Evolutionary conservation across 495 filamentous ascomycete species (phyloP).

Genomic region (Daldinia decipiens): DNA sequence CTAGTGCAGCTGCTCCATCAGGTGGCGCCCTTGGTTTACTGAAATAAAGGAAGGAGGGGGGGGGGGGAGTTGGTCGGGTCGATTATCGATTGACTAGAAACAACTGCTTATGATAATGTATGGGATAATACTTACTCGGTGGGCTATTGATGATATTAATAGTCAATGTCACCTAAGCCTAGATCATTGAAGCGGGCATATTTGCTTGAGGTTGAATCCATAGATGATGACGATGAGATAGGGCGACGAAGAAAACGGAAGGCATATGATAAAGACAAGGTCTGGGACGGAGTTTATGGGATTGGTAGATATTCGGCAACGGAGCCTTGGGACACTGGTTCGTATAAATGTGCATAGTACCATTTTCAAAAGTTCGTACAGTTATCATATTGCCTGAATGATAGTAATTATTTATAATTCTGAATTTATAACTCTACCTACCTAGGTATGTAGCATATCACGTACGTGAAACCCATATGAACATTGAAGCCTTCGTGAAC

Average conservation of each 20-base stretch:
- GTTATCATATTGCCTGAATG: not conserved
- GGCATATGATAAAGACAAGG: slow-evolving; percentile 28
- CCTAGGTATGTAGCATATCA: not conserved
- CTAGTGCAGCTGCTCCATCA: slow-evolving; percentile 46
- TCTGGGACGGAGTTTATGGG: slow-evolving; percentile 31
- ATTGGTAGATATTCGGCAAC: slow-evolving; percentile 28
- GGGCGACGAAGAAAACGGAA: slow-evolving; percentile 6
- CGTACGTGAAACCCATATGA: not conserved
- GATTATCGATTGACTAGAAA: not conserved
- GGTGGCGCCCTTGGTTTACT: slow-evolving; percentile 36
- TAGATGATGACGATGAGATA: slow-evolving; percentile 15
- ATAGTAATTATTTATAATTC: not conserved
- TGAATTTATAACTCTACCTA: not conserved
- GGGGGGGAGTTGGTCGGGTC: not conserved
- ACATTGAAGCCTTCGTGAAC: no score
- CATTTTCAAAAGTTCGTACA: slow-evolving; percentile 22
- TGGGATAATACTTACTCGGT: not conserved
- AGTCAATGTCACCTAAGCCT: not conserved
- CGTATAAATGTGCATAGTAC: slow-evolving; percentile 33
- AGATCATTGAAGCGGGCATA: slow-evolving; percentile 1
- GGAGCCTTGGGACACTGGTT: slow-evolving; percentile 26
- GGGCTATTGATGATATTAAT: not conserved
- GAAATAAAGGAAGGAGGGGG: no score
- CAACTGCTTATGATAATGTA: not conserved
- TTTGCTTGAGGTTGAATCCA: slow-evolving; percentile 7